Evolutionary conservation across 306 rosid species (phyloP).

Genomic region (Castanea sativa): DNA sequence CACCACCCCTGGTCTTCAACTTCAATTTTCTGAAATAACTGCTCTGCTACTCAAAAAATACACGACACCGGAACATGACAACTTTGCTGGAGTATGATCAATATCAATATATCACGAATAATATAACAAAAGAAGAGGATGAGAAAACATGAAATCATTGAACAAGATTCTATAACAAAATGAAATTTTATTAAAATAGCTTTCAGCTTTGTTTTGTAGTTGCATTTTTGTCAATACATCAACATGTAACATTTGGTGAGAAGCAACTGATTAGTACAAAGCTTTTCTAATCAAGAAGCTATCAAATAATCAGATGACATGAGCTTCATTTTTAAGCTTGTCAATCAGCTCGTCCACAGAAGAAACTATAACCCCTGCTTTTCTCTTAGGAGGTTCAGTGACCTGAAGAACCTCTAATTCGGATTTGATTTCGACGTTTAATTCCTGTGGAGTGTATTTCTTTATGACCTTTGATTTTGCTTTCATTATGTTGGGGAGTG

Average conservation of each 20-base stretch:
- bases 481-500: slow-evolving; percentile 98
- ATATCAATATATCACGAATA: no score
- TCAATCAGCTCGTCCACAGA: slow-evolving; percentile 87
- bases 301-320: slow-evolving; percentile 47
- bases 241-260: slow-evolving; percentile 14
- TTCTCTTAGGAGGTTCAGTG: slow-evolving; percentile 91
- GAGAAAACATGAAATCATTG: not conserved
- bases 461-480: slow-evolving; percentile 81
- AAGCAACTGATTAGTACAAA: not conserved
- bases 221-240: not conserved
- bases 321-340: slow-evolving; percentile 84
- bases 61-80: no score
- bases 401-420: slow-evolving; percentile 78
- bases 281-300: not conserved
- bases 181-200: slow-evolving; percentile 4
- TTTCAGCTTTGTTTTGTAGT: not conserved
- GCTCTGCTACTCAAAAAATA: no score
- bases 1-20: no score
- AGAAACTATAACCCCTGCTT: slow-evolving; percentile 74
- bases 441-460: slow-evolving; percentile 65
- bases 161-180: not conserved
- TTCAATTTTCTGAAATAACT: no score
- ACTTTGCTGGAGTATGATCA: no score
- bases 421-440: slow-evolving; percentile 68
- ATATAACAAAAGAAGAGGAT: not conserved